phyloP scores from a whole-genome alignment of 768 basidiomycete species.

The Leccinum subgranulosum region DNA sequence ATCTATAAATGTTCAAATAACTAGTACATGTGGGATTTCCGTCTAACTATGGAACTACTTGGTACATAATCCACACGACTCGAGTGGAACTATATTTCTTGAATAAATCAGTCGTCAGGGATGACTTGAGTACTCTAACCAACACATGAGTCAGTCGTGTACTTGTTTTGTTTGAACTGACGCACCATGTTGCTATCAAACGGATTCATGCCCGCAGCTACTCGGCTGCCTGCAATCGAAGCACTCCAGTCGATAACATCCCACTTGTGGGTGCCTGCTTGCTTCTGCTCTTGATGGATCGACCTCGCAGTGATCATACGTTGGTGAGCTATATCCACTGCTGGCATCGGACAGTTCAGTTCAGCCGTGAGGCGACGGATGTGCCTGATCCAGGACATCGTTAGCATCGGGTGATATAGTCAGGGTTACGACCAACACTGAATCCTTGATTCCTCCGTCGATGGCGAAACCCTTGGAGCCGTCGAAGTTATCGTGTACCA shows the following conservation, averaged over 20 bases:
- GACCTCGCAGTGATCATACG: conserved; percentile 79
- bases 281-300: conserved; percentile 49
- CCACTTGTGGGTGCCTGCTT: conserved; percentile 46
- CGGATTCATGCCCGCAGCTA: conserved; percentile 63
- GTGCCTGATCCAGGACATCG: conserved; percentile 38
- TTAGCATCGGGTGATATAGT: conserved; percentile 3
- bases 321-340: conserved; percentile 68
- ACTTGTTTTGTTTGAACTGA: not conserved
- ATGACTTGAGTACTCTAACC: conserved; percentile 20
- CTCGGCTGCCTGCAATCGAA: conserved; percentile 72
- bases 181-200: conserved; percentile 37
- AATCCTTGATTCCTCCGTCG: conserved; percentile 87
- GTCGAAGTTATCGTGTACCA: conserved; percentile 73
- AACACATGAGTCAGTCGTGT: not conserved
- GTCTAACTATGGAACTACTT: not conserved
- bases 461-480: conserved; percentile 73
- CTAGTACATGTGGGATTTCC: not conserved
- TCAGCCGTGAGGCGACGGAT: conserved; percentile 68
- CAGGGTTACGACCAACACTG: conserved; percentile 41
- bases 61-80: not conserved
- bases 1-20: not conserved
- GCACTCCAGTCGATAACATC: conserved; percentile 81
- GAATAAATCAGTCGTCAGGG: conserved; percentile 17
- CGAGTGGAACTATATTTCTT: not conserved
- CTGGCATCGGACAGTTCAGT: conserved; percentile 67